A percentile compares a stretch with the other conserved stretches of the same genome.
phyloP scores from a whole-genome alignment of 495 filamentous ascomycete genomes.

The Clohesyomyces aquaticus region DNA sequence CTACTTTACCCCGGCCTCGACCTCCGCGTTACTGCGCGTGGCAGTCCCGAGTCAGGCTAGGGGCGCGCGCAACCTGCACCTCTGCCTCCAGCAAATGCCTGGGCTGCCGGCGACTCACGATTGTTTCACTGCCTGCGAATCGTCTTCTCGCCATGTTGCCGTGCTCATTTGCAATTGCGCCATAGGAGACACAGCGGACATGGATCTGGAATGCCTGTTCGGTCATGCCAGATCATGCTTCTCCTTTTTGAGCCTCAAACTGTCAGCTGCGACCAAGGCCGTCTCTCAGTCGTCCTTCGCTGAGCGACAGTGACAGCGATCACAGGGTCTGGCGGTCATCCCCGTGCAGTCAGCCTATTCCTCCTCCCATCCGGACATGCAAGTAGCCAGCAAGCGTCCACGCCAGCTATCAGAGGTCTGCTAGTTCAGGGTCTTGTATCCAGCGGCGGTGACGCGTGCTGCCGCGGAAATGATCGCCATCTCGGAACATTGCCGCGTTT shows the following conservation, averaged over 20 bases:
- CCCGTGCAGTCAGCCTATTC: conserved; percentile 6
- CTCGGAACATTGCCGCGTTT: background rate
- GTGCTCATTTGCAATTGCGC: background rate
- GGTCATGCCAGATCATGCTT: no score
- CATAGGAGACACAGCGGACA: conserved; percentile 1
- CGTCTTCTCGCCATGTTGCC: background rate
- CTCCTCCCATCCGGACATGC: no score
- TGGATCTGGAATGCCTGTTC: no score
- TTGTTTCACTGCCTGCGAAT: conserved; percentile 31
- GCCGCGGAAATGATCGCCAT: background rate
- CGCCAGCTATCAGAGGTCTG: no score
- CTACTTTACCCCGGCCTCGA: background rate
- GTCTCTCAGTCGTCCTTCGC: background rate
- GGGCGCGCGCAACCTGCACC: no score
- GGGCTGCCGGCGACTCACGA: conserved; percentile 11
- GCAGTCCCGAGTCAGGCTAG: background rate
- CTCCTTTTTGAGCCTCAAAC: background rate
- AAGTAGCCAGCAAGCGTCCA: no score
- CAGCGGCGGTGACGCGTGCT: background rate
- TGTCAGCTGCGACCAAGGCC: background rate
- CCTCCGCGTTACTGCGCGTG: background rate
- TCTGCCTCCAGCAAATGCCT: background rate
- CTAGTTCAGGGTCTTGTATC: background rate
- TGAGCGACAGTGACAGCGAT: background rate
- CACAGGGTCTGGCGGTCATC: background rate